Evolutionary conservation across 305 asterid genomes (phyloP), one percentile per base, ranked within the genome.

Genomic region (Ilex paraguariensis): DNA sequence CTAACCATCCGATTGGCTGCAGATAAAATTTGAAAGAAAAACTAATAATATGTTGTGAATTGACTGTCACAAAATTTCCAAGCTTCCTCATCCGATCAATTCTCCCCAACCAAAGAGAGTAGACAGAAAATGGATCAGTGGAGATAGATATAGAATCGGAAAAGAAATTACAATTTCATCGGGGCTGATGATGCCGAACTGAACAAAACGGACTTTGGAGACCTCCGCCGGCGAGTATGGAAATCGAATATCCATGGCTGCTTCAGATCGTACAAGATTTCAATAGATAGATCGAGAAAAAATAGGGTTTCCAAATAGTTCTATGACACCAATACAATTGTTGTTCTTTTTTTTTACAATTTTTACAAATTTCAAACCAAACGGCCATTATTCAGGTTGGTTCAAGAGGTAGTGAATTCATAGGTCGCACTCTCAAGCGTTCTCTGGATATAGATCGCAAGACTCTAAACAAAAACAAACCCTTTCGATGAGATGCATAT

Each of bases 141-240:
- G 6, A 17, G 31, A 10, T 7, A 52, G 11, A 52, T 7, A 52
- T 14, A 15, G 56, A 52, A n/a, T 16, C 7, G 10, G 1, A 14
- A 11, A 16, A 52, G 56, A 52, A 17, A 61, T 84, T 87, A 92
- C 98, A 60, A 92, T 89, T 76, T 92, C 98, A 40, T 92, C 98
- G 3, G 97, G 94, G 66, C 96, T 87, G 73, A 89, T 89, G 59
- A 92, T 85, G 66, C 98, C 96, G 79, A 92, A 92, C 67, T 92
- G 98, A 54, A 92, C 91, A 57, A 79, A 67, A 39, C 87, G 83
- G 66, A 89, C 97, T 64, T 89, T 92, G 61, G 97, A 79, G 45
- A 89, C 95, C 83, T 92, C 97, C 69, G 93, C 93, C 82, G 98
- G 97, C 45, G 98, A 92, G 71, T 60, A 87, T 11, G 98, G 96